Percentiles rank a stretch among this genome's conserved stretches.
Conservation (phyloP, 495 filamentous ascomycete genomes). For the Penicillium manginii region DNA sequence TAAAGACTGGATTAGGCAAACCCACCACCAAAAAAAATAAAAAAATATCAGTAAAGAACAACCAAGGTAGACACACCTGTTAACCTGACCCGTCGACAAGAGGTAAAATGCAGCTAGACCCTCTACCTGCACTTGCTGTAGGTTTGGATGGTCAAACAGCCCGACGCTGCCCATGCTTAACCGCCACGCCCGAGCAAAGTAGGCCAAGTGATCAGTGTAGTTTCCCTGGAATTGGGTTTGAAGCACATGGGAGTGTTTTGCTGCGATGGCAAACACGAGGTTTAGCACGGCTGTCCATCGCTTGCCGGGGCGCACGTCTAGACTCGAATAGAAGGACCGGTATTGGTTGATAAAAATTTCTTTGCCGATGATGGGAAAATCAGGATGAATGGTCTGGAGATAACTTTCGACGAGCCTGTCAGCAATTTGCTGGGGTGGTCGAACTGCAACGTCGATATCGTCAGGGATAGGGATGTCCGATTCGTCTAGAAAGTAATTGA, state of each 20-base stretch:
- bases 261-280: slow-evolving; percentile 65
- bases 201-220: slow-evolving; percentile 53
- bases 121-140: slow-evolving; percentile 62
- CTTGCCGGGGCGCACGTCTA: slow-evolving; percentile 40
- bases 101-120: slow-evolving; percentile 64
- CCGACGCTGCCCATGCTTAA: slow-evolving; percentile 52
- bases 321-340: slow-evolving; percentile 39
- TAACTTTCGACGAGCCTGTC: slow-evolving; percentile 58
- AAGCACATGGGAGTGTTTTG: slow-evolving; percentile 49
- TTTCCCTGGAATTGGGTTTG: slow-evolving; percentile 38
- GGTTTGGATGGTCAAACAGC: slow-evolving; percentile 56
- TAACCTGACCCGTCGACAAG: slow-evolving; percentile 60
- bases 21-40: not conserved
- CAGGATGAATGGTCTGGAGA: slow-evolving; percentile 58
- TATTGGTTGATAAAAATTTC: slow-evolving; percentile 45
- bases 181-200: too few species aligned
- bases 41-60: not conserved
- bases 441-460: slow-evolving; percentile 48
- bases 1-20: not conserved
- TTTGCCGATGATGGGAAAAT: slow-evolving; percentile 63
- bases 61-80: slow-evolving; percentile 47
- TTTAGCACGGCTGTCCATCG: slow-evolving; percentile 66
- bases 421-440: slow-evolving; percentile 54
- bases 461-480: slow-evolving; percentile 42
- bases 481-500: slow-evolving; percentile 63